A percentile compares a stretch with the other conserved stretches of the same genome.
Conservation (phyloP, 2,329 filamentous ascomycete species). For the Paecilomyces sp. region DNA sequence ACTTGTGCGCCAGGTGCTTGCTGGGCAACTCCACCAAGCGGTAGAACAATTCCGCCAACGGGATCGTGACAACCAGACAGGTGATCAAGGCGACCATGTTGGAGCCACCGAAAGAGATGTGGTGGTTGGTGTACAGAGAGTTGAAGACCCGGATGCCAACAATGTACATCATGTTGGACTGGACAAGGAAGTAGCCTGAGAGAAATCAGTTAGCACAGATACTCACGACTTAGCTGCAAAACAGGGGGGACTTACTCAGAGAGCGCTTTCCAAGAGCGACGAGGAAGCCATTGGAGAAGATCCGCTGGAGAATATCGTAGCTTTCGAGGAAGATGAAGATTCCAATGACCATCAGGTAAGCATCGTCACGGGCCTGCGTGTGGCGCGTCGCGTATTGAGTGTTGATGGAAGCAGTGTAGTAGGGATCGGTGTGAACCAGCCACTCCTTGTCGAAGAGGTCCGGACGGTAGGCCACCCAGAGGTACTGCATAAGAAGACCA, state of each 20-base stretch:
- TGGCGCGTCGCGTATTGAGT: constrained; percentile 22
- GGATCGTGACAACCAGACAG: not conserved
- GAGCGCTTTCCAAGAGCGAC: constrained; percentile 35
- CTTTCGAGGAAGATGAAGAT: constrained; percentile 36
- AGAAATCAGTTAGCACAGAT: not conserved
- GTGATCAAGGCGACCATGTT: not conserved
- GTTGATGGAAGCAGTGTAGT: constrained; percentile 31
- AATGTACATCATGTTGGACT: constrained; percentile 35
- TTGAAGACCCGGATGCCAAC: constrained; percentile 23
- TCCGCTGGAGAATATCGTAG: constrained; percentile 24
- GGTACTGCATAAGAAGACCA: constrained; percentile 35
- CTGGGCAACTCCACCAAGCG: not conserved
- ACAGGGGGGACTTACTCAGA: constrained; percentile 30
- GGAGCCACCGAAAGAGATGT: not conserved
- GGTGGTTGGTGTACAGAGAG: not conserved
- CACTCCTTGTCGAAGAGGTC: constrained; percentile 29
- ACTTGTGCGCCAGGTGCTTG: constrained; percentile 2
- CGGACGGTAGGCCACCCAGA: constrained; percentile 35
- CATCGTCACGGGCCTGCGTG: constrained; percentile 34
- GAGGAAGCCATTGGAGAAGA: constrained; percentile 28
- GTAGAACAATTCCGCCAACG: not conserved
- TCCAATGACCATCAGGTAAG: constrained; percentile 38
- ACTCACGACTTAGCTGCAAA: not conserved
- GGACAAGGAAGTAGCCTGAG: constrained; percentile 36
- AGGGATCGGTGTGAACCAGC: constrained; percentile 36